These are phyloP conservation scores for Stygiomarasmius scandens DNA, from an alignment of 1,284 basidiomycete species.

Conservation along the genomic window DNA sequence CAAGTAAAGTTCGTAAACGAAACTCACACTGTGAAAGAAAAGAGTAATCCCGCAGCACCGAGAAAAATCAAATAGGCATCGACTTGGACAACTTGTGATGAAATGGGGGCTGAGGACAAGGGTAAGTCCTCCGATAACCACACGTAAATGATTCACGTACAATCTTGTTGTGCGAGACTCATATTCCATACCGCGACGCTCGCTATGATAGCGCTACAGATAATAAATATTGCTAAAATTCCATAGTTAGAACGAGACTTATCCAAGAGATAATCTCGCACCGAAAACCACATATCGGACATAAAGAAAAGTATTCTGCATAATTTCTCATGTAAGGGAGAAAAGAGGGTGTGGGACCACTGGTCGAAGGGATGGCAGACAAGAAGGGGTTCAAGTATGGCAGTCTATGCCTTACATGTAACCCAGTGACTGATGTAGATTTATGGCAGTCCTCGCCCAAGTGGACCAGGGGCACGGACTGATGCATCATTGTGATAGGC, in stretches of 20 bases:
- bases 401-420: background rate
- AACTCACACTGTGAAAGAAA: constrained; percentile 64
- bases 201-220: constrained; percentile 66
- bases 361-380: constrained; percentile 17
- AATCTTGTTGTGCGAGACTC: constrained; percentile 41
- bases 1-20: constrained; percentile 1
- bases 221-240: constrained; percentile 55
- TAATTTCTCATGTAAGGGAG: constrained; percentile 27
- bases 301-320: constrained; percentile 37
- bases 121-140: constrained; percentile 13
- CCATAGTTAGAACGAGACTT: background rate
- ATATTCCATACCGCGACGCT: constrained; percentile 74
- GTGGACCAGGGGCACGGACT: background rate
- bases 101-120: constrained; percentile 1
- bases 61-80: constrained; percentile 65
- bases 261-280: constrained; percentile 28
- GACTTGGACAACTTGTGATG: constrained; percentile 34
- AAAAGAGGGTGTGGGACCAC: constrained; percentile 14
- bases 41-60: constrained; percentile 58
- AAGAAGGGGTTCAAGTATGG: constrained; percentile 15
- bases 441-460: too few relatives aligned
- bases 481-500: background rate
- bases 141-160: constrained; percentile 1
- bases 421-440: background rate
- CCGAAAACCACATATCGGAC: constrained; percentile 56